Conservation (phyloP, 768 basidiomycete genomes). For the Pleurotus cornucopiae region DNA sequence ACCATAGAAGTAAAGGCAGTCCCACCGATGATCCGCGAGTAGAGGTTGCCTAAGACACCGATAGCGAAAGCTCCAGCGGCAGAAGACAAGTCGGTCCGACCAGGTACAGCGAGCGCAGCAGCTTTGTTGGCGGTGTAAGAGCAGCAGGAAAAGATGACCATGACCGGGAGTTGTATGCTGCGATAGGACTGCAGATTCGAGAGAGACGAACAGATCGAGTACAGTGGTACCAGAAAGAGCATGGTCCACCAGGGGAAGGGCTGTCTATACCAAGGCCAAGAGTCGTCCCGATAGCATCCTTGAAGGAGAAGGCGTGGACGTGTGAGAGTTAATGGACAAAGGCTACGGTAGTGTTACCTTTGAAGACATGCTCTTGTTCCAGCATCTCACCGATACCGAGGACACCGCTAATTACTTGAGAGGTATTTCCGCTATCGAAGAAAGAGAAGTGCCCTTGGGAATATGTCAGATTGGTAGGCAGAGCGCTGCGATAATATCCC, state of each 20-base stretch:
- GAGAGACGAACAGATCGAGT: slow-evolving; percentile 70
- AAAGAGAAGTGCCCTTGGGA: slow-evolving; percentile 53
- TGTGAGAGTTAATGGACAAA: slow-evolving; percentile 9
- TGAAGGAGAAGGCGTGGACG: slow-evolving; percentile 22
- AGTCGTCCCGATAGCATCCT: slow-evolving; percentile 75
- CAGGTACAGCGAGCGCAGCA: slow-evolving; percentile 56
- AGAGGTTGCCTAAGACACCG: slow-evolving; percentile 78
- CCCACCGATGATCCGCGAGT: slow-evolving; percentile 69
- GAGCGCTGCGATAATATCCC: slow-evolving; percentile 44
- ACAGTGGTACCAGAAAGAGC: slow-evolving; percentile 71
- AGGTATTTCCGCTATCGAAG: slow-evolving; percentile 40
- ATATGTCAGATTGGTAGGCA: slow-evolving; percentile 34
- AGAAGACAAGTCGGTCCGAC: slow-evolving; percentile 69
- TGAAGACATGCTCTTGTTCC: slow-evolving; percentile 41
- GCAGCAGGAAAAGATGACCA: slow-evolving; percentile 76
- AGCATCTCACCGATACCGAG: slow-evolving; percentile 38
- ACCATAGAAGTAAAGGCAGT: slow-evolving; percentile 91
- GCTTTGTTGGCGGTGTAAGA: slow-evolving; percentile 69
- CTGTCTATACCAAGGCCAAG: slow-evolving; percentile 76
- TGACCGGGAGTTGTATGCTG: slow-evolving; percentile 68
- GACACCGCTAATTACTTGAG: slow-evolving; percentile 33
- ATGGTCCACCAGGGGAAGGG: slow-evolving; percentile 81
- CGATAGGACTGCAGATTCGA: slow-evolving; percentile 71
- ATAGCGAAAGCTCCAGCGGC: slow-evolving; percentile 76
- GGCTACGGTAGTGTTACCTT: slow-evolving; percentile 30